phyloP scores from a whole-genome alignment of 2,329 filamentous ascomycete genomes.

The Hymenoscyphus occultus region DNA sequence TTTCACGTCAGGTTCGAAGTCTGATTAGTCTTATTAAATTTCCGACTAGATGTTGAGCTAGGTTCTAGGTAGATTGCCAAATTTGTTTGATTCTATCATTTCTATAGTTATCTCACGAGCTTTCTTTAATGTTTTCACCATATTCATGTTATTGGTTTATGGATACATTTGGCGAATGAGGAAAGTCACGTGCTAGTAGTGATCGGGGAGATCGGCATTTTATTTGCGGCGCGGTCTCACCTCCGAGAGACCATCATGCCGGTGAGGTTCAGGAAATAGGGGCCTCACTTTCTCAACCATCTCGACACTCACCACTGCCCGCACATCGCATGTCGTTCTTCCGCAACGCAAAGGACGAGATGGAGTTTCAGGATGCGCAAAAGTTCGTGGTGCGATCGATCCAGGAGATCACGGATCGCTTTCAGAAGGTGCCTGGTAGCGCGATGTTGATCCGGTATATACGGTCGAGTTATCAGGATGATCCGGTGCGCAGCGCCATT shows the following conservation, averaged over 20 bases:
- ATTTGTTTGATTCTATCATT: neutral
- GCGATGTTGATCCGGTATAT: conserved; percentile 94
- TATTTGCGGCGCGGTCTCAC: neutral
- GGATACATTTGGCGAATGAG: neutral
- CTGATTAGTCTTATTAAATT: too few species aligned
- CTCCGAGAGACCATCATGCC: neutral
- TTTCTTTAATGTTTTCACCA: neutral
- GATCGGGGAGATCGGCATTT: neutral
- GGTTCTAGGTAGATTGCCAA: too few species aligned
- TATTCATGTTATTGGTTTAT: too few species aligned
- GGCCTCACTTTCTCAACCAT: neutral
- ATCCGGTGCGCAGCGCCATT: conserved; percentile 88
- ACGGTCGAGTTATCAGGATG: conserved; percentile 95
- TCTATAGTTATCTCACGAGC: neutral
- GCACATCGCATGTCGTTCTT: conserved; percentile 19
- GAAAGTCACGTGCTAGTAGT: neutral
- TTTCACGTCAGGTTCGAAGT: too few species aligned
- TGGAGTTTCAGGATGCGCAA: conserved; percentile 64
- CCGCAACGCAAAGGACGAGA: conserved; percentile 36
- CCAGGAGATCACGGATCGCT: conserved; percentile 56
- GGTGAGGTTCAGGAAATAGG: conserved; percentile 7
- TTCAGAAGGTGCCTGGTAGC: conserved; percentile 90
- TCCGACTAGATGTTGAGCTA: too few species aligned
- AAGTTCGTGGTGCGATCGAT: conserved; percentile 51
- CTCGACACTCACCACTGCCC: neutral